These are phyloP conservation scores for Penicillium corylophilum DNA, from an alignment of 2,329 filamentous ascomycete species.

Conservation along the genomic window DNA sequence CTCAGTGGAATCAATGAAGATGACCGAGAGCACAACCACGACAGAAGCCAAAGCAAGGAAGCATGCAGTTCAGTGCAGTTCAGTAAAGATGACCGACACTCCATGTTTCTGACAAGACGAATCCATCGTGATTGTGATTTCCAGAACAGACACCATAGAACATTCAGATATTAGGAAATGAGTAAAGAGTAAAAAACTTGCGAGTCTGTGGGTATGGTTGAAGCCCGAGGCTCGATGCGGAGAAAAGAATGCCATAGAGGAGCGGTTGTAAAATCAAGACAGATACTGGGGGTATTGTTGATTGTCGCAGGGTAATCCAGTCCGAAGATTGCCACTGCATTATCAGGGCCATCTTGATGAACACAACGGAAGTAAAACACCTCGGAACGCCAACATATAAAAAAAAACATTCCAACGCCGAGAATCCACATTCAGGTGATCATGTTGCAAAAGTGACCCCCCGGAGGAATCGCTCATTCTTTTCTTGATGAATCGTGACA, in stretches of 20 bases:
- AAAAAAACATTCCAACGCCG: conserved; percentile 2
- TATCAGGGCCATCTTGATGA: background rate
- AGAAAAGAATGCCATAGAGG: conserved; percentile 9
- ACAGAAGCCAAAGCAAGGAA: conserved; percentile 8
- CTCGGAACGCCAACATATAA: background rate
- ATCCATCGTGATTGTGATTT: background rate
- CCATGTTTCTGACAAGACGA: background rate
- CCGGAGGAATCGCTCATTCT: conserved; percentile 5
- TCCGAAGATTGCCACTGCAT: background rate
- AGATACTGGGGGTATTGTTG: background rate
- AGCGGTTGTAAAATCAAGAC: background rate
- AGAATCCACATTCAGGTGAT: conserved; percentile 2
- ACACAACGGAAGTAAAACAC: background rate
- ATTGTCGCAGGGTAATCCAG: conserved; percentile 1
- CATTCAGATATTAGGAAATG: conserved; percentile 14
- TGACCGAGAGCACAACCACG: conserved; percentile 24
- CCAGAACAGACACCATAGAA: background rate
- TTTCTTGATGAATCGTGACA: conserved; percentile 9
- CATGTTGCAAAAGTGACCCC: conserved; percentile 9
- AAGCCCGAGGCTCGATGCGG: conserved; percentile 15
- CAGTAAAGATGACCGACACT: conserved; percentile 38
- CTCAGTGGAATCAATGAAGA: conserved; percentile 35
- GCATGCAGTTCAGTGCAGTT: conserved; percentile 29
- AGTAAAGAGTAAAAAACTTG: conserved; percentile 8
- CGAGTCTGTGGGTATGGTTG: conserved; percentile 10